Conservation (phyloP, 495 filamentous ascomycete genomes). For the Platismatia glauca region DNA sequence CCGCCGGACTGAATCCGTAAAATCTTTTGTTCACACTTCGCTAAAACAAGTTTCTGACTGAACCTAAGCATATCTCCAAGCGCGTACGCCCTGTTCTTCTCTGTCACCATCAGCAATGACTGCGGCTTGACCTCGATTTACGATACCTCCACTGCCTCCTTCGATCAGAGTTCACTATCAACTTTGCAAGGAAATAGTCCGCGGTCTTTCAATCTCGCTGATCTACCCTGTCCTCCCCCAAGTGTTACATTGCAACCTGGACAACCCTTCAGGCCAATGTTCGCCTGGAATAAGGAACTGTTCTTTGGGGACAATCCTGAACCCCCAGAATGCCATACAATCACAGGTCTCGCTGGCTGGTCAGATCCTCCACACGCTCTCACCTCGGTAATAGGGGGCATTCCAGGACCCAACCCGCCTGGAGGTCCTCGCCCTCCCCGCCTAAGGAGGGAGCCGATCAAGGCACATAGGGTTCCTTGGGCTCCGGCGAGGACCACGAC, state of each 20-base stretch:
- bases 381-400: neutral
- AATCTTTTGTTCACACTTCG: neutral
- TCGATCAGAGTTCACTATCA: neutral
- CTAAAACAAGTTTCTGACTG: neutral
- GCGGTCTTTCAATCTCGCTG: neutral
- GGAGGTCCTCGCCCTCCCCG: neutral
- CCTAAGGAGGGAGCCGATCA: neutral
- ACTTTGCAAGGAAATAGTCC: neutral
- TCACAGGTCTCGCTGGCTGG: neutral
- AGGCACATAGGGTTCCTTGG: neutral
- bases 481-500: neutral
- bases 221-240: neutral
- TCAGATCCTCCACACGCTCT: neutral
- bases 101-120: neutral
- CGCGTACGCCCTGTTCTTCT: neutral
- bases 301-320: neutral
- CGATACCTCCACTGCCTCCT: neutral
- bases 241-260: neutral
- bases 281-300: neutral
- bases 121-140: neutral
- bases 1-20: neutral
- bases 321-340: neutral
- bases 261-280: neutral
- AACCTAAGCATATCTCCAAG: neutral
- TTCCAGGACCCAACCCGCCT: neutral